phyloP scores from a whole-genome alignment of 805 yeast genomes.

The Spathaspora girioi region DNA sequence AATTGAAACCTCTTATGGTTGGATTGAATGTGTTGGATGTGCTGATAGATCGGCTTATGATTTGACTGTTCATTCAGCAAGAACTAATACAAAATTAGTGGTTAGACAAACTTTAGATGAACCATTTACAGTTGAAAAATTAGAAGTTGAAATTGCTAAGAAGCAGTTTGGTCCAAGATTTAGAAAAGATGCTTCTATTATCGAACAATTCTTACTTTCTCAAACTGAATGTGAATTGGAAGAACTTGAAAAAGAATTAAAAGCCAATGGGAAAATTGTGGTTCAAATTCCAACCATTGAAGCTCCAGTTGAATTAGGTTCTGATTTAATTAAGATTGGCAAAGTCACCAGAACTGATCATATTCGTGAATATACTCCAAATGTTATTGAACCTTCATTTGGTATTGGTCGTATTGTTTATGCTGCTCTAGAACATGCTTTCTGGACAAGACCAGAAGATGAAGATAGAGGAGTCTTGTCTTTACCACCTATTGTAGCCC shows the following conservation, averaged over 20 bases:
- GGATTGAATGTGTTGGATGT: slow-evolving; percentile 99
- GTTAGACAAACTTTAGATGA: slow-evolving; percentile 87
- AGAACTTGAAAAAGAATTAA: slow-evolving; percentile 66
- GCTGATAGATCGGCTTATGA: slow-evolving; percentile 99
- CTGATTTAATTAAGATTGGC: slow-evolving; percentile 67
- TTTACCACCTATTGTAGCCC: slow-evolving; percentile 93
- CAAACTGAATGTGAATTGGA: slow-evolving; percentile 86
- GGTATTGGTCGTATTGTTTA: slow-evolving; percentile 98
- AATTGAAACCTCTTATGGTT: slow-evolving; percentile 90
- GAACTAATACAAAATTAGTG: slow-evolving; percentile 90
- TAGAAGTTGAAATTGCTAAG: slow-evolving; percentile 84
- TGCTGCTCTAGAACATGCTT: slow-evolving; percentile 87
- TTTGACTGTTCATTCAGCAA: slow-evolving; percentile 89
- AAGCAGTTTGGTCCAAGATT: slow-evolving; percentile 97
- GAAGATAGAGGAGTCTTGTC: slow-evolving; percentile 84
- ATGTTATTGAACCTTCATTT: slow-evolving; percentile 97
- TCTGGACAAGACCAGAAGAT: slow-evolving; percentile 91
- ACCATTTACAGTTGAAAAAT: slow-evolving; percentile 79
- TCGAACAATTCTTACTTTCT: slow-evolving; percentile 71
- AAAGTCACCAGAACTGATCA: slow-evolving; percentile 81
- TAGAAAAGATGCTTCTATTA: slow-evolving; percentile 94
- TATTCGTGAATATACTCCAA: slow-evolving; percentile 92
- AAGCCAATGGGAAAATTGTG: slow-evolving; percentile 55
- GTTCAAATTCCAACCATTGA: slow-evolving; percentile 66
- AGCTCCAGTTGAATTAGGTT: slow-evolving; percentile 66